Evolutionary conservation across 352 stramenopile genomes (phyloP).

Genomic region (Phytophthora sp.): DNA sequence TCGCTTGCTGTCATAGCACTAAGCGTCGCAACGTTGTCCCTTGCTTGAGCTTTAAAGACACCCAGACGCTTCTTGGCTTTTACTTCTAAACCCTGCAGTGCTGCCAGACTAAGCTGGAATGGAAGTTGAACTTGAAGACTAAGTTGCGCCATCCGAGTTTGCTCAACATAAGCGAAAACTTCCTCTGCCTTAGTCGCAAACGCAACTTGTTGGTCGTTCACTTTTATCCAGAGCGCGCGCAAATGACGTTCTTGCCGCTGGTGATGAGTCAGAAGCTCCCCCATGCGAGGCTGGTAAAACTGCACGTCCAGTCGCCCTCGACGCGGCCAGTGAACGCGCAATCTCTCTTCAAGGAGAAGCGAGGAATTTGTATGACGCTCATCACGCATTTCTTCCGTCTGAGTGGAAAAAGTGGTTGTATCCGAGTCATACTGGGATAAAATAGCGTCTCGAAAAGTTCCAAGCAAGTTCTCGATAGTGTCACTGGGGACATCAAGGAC

Average conservation of each 20-base stretch:
- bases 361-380: constrained; percentile 47
- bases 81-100: constrained; percentile 85
- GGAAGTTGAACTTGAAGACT: constrained; percentile 66
- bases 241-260: constrained; percentile 78
- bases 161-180: constrained; percentile 38
- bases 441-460: constrained; percentile 47
- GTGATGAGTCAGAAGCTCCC: constrained; percentile 81
- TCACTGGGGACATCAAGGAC: constrained; percentile 36
- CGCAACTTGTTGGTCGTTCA: constrained; percentile 50
- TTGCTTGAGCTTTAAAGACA: constrained; percentile 46
- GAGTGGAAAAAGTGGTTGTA: constrained; percentile 23
- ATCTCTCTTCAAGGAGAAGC: constrained; percentile 78
- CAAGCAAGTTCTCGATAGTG: constrained; percentile 35
- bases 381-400: constrained; percentile 36
- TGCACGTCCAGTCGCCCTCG: constrained; percentile 86
- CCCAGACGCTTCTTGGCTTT: constrained; percentile 76
- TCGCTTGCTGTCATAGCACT: constrained; percentile 40
- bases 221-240: constrained; percentile 58
- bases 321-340: constrained; percentile 90
- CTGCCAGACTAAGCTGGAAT: constrained; percentile 76
- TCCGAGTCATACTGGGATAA: constrained; percentile 52
- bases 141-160: constrained; percentile 56
- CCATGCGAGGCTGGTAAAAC: constrained; percentile 83
- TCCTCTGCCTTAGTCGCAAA: constrained; percentile 50
- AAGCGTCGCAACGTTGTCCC: constrained; percentile 37